Conservation (phyloP, 192 early-diverging fungal genomes). For the Coemansia sp. region DNA sequence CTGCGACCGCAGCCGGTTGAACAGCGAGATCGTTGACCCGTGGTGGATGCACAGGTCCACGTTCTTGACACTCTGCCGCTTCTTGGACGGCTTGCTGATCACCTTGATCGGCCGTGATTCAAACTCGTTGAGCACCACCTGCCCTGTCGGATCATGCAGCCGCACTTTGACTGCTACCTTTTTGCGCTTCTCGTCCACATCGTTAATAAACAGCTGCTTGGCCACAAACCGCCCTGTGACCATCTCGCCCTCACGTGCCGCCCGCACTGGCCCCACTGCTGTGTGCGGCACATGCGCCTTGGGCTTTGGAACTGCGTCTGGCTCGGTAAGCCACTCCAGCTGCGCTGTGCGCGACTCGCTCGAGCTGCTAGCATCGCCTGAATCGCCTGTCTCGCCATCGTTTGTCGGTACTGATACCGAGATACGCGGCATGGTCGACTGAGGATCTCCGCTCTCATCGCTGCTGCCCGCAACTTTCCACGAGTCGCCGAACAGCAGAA, state of each 20-base stretch:
- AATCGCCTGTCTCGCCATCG: conserved; percentile 16
- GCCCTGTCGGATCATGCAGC: conserved; percentile 61
- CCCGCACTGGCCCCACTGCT: conserved; percentile 19
- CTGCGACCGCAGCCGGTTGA: conserved; percentile 87
- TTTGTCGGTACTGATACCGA: conserved; percentile 39
- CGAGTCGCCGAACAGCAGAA: conserved; percentile 68
- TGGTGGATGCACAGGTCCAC: conserved; percentile 82
- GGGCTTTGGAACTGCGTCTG: conserved; percentile 46
- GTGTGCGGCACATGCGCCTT: conserved; percentile 39
- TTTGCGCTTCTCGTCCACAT: conserved; percentile 81
- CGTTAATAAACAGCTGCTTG: conserved; percentile 82
- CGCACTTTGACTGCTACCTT: conserved; percentile 71
- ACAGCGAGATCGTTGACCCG: conserved; percentile 81
- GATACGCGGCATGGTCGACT: conserved; percentile 36
- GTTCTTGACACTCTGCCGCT: conserved; percentile 81
- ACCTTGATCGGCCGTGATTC: conserved; percentile 80
- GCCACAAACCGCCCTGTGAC: conserved; percentile 72
- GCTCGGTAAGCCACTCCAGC: conserved; percentile 48
- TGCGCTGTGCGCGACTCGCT: conserved; percentile 27
- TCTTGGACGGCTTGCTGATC: conserved; percentile 90
- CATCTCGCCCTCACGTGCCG: conserved; percentile 48
- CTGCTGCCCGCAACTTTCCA: conserved; percentile 60
- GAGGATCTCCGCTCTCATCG: conserved; percentile 28
- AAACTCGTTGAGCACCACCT: conserved; percentile 63
- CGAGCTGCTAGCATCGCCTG: conserved; percentile 10